A percentile compares a stretch with the other conserved stretches of the same genome.
Evolutionary conservation across 495 filamentous ascomycete genomes (phyloP).

Genomic region (Massariosphaeria phaeospora): DNA sequence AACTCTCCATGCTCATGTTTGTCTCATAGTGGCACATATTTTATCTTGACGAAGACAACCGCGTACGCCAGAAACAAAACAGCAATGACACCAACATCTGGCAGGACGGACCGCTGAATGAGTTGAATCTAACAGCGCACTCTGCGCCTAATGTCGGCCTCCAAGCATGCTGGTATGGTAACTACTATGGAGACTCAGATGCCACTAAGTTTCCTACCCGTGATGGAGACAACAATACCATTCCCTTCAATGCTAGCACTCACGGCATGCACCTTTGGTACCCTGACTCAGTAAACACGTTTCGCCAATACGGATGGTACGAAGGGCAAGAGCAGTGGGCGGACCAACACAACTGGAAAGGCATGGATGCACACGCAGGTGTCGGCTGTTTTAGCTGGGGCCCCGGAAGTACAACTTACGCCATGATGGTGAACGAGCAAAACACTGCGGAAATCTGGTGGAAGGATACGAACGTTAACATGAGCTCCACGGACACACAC

Average conservation of each 20-base stretch:
- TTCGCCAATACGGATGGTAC: slow-evolving; percentile 38
- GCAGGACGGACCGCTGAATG: slow-evolving; percentile 34
- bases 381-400: slow-evolving; percentile 38
- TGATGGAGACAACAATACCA: slow-evolving; percentile 23
- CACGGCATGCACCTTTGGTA: slow-evolving; percentile 40
- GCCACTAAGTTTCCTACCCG: slow-evolving; percentile 24
- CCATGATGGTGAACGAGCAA: slow-evolving; percentile 31
- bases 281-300: slow-evolving; percentile 32
- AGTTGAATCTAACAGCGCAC: slow-evolving; percentile 35
- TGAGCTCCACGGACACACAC: slow-evolving; percentile 6
- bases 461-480: slow-evolving; percentile 30
- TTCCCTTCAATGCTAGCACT: slow-evolving; percentile 9
- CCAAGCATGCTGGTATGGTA: slow-evolving; percentile 42
- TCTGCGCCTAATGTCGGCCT: slow-evolving; percentile 37
- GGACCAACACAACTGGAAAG: slow-evolving; percentile 32
- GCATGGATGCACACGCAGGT: slow-evolving; percentile 38
- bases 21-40: slow-evolving; percentile 35
- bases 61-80: slow-evolving; percentile 33
- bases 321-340: slow-evolving; percentile 34
- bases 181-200: slow-evolving; percentile 39
- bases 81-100: slow-evolving; percentile 39
- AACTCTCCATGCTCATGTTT: too few relatives aligned
- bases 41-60: slow-evolving; percentile 36
- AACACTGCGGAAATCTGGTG: slow-evolving; percentile 29
- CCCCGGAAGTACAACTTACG: slow-evolving; percentile 23